These are phyloP conservation scores for Talaromyces funiculosus DNA, from an alignment of 2,329 filamentous ascomycete species.

Conservation along the genomic window DNA sequence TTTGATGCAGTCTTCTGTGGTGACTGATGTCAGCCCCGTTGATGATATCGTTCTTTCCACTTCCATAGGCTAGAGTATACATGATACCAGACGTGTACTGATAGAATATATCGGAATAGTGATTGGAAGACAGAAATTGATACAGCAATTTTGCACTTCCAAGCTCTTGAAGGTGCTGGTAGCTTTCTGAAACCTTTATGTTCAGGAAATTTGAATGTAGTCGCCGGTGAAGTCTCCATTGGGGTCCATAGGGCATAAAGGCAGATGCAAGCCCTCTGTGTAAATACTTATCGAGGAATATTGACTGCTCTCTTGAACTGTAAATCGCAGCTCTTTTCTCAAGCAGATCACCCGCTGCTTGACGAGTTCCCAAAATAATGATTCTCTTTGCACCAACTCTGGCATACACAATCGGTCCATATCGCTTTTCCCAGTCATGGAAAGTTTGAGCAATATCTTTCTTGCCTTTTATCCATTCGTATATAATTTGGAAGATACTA, in stretches of 20 bases:
- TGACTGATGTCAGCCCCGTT: neutral
- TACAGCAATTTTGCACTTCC: conserved; percentile 16
- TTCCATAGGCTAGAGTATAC: conserved; percentile 17
- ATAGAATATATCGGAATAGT: conserved; percentile 13
- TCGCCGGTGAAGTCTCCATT: conserved; percentile 15
- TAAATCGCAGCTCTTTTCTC: conserved; percentile 12
- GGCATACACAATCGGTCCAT: conserved; percentile 13
- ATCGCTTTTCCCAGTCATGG: conserved; percentile 5
- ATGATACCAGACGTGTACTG: conserved; percentile 14
- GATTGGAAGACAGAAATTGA: conserved; percentile 13
- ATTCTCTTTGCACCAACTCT: neutral
- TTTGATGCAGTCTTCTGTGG: neutral
- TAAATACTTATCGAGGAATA: conserved; percentile 13
- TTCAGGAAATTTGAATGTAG: conserved; percentile 3
- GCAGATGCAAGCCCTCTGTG: conserved; percentile 3
- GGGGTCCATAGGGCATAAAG: conserved; percentile 14
- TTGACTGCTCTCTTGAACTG: conserved; percentile 12
- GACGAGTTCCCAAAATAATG: conserved; percentile 12
- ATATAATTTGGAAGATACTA: neutral
- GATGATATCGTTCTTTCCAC: neutral
- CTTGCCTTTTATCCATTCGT: neutral
- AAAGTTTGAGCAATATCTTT: neutral
- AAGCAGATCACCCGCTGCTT: conserved; percentile 13
- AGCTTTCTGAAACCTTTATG: conserved; percentile 3
- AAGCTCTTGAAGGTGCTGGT: conserved; percentile 16